Evolutionary conservation across 768 basidiomycete species (phyloP).

Genomic region (Boletus reticuloceps): DNA sequence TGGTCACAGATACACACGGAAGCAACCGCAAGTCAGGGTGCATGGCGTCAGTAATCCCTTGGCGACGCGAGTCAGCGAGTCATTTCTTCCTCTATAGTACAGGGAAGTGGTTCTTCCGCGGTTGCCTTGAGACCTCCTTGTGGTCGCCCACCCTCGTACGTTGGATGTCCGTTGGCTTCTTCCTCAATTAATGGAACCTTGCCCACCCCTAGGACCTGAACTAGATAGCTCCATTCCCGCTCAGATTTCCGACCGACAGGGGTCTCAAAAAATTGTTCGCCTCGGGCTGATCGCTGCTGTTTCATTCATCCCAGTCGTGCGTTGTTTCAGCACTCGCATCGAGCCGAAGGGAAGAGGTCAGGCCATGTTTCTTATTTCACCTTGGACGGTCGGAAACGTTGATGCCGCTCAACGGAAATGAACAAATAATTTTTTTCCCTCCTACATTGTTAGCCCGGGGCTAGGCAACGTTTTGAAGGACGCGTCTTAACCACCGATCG

Average conservation of each 20-base stretch:
- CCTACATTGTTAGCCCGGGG: constrained; percentile 13
- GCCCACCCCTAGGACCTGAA: constrained; percentile 5
- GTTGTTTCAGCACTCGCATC: background rate
- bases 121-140: constrained; percentile 29
- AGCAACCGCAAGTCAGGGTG: constrained; percentile 8
- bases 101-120: constrained; percentile 11
- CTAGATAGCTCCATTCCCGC: background rate
- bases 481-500: constrained; percentile 15
- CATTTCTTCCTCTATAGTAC: constrained; percentile 12
- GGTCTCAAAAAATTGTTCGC: constrained; percentile 13
- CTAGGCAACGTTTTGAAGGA: constrained; percentile 10
- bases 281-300: constrained; percentile 2
- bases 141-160: constrained; percentile 8
- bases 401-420: constrained; percentile 27
- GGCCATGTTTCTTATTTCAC: constrained; percentile 22
- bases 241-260: constrained; percentile 10
- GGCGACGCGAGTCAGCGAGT: background rate
- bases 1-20: constrained; percentile 11
- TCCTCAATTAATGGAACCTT: constrained; percentile 24
- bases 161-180: background rate
- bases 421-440: constrained; percentile 28
- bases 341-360: constrained; percentile 12
- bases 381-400: constrained; percentile 2
- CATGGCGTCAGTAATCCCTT: constrained; percentile 6
- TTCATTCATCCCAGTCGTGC: constrained; percentile 18